Base-by-base conservation (phyloP, 805 yeast genomes). In the Saccharomyces mikatae region DNA sequence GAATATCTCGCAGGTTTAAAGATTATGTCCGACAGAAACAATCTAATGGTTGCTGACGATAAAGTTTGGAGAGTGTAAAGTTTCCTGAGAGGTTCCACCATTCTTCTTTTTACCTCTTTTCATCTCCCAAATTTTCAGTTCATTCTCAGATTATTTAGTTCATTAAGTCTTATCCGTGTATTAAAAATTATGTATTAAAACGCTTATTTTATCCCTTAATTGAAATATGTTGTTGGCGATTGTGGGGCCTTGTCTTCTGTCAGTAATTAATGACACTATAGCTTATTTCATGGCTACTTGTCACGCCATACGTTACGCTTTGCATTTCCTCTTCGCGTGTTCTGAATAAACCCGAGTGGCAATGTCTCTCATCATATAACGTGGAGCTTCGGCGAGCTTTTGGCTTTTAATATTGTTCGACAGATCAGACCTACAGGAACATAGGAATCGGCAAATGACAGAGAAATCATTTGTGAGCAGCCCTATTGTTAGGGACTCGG, bases 401-500 rank as follows among this genome's bases (percentile, higher is more conserved):
- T 36, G 24, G 44, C 44, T 36, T 17, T 17, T 6, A 2, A 36
- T 17, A 21, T 17, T 3, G 24, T 36, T 36, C 41, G 44, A 36
- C 44, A 36, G 4, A 36, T 36, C 44, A 36, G 17, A 21, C 11
- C 44, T 36, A 9, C 24, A 36, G 24, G 21, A 36, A 46, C 11
- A 6, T 11, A 29, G 28, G 11, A 22, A 21, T 4, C 44, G 31
- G 29, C 50, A 51, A 49, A 63, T 63, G 67, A 54, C 61, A 22
- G 14, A 60, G 14, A 61, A 55, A 50, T 60, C 68, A 49, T 68
- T 83, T 62, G 94, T 89, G 54, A 80, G 81, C 62, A 87, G 86
- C 67, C 83, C 89, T 47, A 79, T 88, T 49, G 85, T 90, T 56
- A 77, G 75, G 71, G 79, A 77, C 54, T 86, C 97, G 50, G 82